phyloP scores from a whole-genome alignment of 2,329 filamentous ascomycete genomes.

The Phoma herbarum region DNA sequence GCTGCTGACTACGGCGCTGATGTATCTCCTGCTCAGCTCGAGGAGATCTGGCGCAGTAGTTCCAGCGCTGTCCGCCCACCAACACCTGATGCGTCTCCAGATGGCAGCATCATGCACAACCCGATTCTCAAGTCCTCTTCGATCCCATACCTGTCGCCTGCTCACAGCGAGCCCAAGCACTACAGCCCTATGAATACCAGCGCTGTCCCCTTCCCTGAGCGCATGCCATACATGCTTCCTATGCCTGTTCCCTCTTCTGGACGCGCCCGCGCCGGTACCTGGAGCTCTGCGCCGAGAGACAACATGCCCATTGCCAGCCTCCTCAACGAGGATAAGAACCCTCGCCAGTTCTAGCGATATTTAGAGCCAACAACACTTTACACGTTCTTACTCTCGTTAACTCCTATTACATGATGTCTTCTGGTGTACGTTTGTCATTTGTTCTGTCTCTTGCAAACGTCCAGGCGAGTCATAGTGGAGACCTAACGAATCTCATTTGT shows the following conservation, averaged over 20 bases:
- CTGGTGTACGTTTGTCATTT: not conserved
- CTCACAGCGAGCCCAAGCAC: constrained; percentile 43
- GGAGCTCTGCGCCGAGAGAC: constrained; percentile 48
- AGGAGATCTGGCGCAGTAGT: constrained; percentile 70
- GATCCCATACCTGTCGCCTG: constrained; percentile 45
- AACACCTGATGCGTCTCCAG: constrained; percentile 51
- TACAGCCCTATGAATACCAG: constrained; percentile 46
- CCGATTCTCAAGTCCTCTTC: constrained; percentile 41
- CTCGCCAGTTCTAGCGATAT: constrained; percentile 17
- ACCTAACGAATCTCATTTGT: constrained; percentile 18
- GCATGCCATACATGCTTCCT: constrained; percentile 49
- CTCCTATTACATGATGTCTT: constrained; percentile 13
- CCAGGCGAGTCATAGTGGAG: constrained; percentile 1
- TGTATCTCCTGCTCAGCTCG: constrained; percentile 68
- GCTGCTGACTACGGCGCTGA: constrained; percentile 75
- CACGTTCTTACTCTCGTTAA: constrained; percentile 29
- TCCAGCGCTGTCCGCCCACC: constrained; percentile 46
- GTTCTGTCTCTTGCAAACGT: not conserved
- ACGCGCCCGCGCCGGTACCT: constrained; percentile 45
- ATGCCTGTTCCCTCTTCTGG: constrained; percentile 49
- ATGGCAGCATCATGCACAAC: constrained; percentile 50
- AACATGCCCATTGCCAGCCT: constrained; percentile 53
- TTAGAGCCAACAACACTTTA: constrained; percentile 3
- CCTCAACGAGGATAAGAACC: constrained; percentile 51
- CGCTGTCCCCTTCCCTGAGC: constrained; percentile 45